Base-by-base conservation (phyloP, 202 grass and related monocot species). In the Carex sylvatica region DNA sequence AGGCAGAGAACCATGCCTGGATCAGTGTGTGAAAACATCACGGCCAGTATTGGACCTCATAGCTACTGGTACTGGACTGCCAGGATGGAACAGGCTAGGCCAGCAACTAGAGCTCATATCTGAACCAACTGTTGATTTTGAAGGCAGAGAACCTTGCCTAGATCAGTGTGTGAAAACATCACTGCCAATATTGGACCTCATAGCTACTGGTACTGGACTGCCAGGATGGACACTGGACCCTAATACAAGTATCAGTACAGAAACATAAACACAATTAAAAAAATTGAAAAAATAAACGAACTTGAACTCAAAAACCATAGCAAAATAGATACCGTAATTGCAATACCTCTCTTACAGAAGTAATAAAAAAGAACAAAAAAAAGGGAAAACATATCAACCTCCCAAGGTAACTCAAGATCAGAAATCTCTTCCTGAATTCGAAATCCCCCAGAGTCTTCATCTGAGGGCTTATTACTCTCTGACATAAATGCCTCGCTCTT, bases 401-500 rank as follows among this genome's bases (percentile, higher is more conserved):
- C 68, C 69, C 81, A 44, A 95, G 86, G 60, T 95, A 95, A 80
- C 84, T 84, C 63, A 87, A 70, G 64, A 92, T 86, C 90, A 92
- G 83, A 67, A 92, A 96, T 51, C 72, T 80, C 80, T 65, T 87
- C 22, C 70, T 77, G 51, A 89, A 96, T 71, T 92, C 93, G 20
- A 95, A 80, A 10, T 86, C 38, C 4, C 87, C 93, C 44, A 95
- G 70, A 3, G 83, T 80, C 16, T 55, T 49, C 85, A 92, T 88
- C 26, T 87, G 70, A 56, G 88, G 86, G 59, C 88, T 92, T 33
- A n/a, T 60, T 70, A 1, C 31, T 56, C 19, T 84, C 58, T 78
- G 79, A 56, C 28, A 72, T 66, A 22, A 23, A 1, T 20, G 31
- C 9, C 26, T 0, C 4, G 12, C 38, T 47, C 59, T 40, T 30